Evolutionary conservation across 139 green algal genomes (phyloP).

Genomic region (Yamagishiella unicocca): DNA sequence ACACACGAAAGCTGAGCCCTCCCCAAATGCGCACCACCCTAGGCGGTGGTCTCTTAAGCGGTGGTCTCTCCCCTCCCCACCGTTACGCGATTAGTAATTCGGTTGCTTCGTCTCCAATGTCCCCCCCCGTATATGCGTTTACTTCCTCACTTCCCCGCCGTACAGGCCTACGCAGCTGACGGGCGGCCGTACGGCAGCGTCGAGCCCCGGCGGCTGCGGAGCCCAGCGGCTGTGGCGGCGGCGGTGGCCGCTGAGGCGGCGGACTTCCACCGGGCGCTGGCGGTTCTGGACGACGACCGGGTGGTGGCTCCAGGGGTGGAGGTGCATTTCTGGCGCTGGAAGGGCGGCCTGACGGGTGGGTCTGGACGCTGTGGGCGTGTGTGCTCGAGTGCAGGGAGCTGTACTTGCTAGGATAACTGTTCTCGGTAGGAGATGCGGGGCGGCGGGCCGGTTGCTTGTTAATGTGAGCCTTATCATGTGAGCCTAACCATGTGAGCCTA

Average conservation of each 20-base stretch:
- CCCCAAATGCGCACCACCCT: no score
- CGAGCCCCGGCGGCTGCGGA: neutral
- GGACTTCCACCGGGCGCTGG: slow-evolving; percentile 76
- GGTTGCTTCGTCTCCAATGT: neutral
- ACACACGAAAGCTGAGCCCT: no score
- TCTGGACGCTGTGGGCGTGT: neutral
- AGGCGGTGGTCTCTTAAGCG: no score
- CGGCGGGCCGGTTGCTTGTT: no score
- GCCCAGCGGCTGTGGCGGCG: slow-evolving; percentile 56
- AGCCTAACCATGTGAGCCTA: no score
- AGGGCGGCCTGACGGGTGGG: slow-evolving; percentile 41
- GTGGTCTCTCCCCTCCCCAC: no score
- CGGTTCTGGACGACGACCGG: slow-evolving; percentile 29
- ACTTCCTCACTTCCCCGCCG: neutral
- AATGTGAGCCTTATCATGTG: no score
- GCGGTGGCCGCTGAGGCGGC: slow-evolving; percentile 59
- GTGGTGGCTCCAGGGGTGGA: slow-evolving; percentile 30
- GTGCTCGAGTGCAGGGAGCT: no score
- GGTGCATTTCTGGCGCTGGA: slow-evolving; percentile 52
- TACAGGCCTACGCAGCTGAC: slow-evolving; percentile 25
- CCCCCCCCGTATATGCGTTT: neutral
- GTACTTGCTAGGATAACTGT: no score
- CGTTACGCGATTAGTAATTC: no score
- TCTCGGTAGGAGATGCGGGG: no score
- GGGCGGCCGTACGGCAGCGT: slow-evolving; percentile 26